phyloP scores from a whole-genome alignment of 208 protist genomes.

The Acanthamoeba culbertsoni region DNA sequence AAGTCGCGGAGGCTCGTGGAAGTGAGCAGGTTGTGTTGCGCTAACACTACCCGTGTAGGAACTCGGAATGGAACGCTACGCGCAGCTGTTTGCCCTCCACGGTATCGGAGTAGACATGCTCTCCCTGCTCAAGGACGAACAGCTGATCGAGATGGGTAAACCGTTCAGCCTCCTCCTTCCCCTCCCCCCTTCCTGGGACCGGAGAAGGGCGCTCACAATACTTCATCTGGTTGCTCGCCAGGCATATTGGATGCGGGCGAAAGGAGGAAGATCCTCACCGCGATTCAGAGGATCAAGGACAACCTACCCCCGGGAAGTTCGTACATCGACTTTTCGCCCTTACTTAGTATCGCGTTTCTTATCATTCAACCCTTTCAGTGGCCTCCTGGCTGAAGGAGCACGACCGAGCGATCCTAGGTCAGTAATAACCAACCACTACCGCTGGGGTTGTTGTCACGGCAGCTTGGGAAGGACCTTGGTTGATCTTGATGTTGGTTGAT shows the following conservation, averaged over 20 bases:
- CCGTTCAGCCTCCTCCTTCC: not conserved
- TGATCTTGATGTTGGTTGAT: too few relatives aligned
- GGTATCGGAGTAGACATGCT: conserved; percentile 15
- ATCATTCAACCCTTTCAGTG: not conserved
- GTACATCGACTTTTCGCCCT: not conserved
- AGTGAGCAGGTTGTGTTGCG: too few relatives aligned
- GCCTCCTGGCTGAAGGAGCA: not conserved
- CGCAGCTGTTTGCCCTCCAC: not conserved
- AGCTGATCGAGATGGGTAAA: not conserved
- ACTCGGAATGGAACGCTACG: not conserved
- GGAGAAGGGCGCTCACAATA: too few relatives aligned
- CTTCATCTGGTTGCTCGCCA: not conserved
- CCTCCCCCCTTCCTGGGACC: not conserved
- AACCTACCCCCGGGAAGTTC: conserved; percentile 31
- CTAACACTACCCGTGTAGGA: not conserved
- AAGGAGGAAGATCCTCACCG: not conserved
- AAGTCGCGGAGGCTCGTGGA: not conserved
- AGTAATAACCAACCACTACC: too few relatives aligned
- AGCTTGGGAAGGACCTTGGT: too few relatives aligned
- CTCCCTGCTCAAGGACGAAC: not conserved
- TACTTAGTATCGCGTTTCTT: not conserved
- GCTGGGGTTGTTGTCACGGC: too few relatives aligned
- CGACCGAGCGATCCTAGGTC: not conserved
- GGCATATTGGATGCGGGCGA: not conserved
- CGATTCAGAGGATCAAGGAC: conserved; percentile 49